Evolutionary conservation across 176 grass and related monocot genomes (phyloP).

Genomic region (Thalia dealbata): DNA sequence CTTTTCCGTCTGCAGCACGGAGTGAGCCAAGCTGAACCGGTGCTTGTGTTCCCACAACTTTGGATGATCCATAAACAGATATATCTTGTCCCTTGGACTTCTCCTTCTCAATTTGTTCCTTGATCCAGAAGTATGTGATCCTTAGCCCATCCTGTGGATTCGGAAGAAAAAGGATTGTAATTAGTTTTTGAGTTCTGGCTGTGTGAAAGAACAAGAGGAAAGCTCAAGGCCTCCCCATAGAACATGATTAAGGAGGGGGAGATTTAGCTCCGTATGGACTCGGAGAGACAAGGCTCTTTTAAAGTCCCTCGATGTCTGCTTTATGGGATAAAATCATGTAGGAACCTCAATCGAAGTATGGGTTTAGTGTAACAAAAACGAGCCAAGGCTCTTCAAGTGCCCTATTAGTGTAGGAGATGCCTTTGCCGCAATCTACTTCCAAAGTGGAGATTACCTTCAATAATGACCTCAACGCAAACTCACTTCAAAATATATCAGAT

Average conservation of each 20-base stretch:
- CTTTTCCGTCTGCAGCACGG: conserved; percentile 14
- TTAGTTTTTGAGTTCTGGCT: not conserved
- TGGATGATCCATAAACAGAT: conserved; percentile 14
- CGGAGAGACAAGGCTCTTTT: no score
- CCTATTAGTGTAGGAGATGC: no score
- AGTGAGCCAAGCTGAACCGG: conserved; percentile 17
- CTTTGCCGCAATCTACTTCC: no score
- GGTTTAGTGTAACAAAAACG: no score
- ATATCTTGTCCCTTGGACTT: not conserved
- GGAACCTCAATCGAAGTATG: no score
- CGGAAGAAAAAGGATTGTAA: not conserved
- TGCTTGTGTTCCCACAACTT: conserved; percentile 15
- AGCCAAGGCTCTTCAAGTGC: no score
- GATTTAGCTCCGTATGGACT: no score
- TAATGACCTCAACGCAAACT: no score
- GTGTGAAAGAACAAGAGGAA: not conserved
- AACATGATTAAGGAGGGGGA: no score
- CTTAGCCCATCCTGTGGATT: conserved; percentile 2
- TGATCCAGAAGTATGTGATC: conserved; percentile 15
- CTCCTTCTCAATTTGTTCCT: conserved; percentile 10
- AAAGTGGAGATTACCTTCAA: no score
- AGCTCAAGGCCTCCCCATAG: not conserved
- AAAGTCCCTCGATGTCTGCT: no score
- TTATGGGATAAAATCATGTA: no score
- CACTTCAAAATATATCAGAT: not conserved